phyloP scores from a whole-genome alignment of 495 filamentous ascomycete species.

The Aspergillus asperescens region DNA sequence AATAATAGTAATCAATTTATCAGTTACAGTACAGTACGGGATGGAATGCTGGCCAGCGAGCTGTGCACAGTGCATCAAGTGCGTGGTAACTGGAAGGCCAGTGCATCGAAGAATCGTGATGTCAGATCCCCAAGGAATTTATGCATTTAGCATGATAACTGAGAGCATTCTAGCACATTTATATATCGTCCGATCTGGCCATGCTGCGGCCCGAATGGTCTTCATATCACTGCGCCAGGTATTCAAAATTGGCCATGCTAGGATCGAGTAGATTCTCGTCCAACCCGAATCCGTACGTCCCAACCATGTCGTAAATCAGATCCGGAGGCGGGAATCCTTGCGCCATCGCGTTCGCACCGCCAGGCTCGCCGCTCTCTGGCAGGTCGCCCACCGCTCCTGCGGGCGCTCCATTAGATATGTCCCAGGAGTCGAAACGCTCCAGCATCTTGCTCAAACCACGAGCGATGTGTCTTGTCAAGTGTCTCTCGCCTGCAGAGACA shows the following conservation, averaged over 20 bases:
- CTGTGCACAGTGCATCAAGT: background rate
- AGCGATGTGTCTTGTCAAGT: conserved; percentile 50
- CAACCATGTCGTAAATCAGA: conserved; percentile 47
- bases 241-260: conserved; percentile 45
- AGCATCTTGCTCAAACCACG: conserved; percentile 50
- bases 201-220: too few relatives aligned
- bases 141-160: too few relatives aligned
- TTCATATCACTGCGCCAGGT: conserved; percentile 30
- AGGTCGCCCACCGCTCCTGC: conserved; percentile 3
- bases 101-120: conserved; percentile 6
- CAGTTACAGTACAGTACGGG: background rate
- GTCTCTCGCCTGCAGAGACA: conserved; percentile 47
- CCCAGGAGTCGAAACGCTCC: conserved; percentile 45
- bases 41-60: background rate
- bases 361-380: conserved; percentile 28
- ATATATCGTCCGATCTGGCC: background rate
- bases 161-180: background rate
- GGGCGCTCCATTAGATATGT: conserved; percentile 25
- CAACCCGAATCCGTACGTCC: conserved; percentile 45
- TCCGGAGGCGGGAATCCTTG: conserved; percentile 46
- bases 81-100: conserved; percentile 4
- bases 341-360: conserved; percentile 44
- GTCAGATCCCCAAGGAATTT: background rate
- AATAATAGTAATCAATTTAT: background rate
- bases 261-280: conserved; percentile 46